Conservation (phyloP, 2,329 filamentous ascomycete genomes). For the Aspergillus ustus region DNA sequence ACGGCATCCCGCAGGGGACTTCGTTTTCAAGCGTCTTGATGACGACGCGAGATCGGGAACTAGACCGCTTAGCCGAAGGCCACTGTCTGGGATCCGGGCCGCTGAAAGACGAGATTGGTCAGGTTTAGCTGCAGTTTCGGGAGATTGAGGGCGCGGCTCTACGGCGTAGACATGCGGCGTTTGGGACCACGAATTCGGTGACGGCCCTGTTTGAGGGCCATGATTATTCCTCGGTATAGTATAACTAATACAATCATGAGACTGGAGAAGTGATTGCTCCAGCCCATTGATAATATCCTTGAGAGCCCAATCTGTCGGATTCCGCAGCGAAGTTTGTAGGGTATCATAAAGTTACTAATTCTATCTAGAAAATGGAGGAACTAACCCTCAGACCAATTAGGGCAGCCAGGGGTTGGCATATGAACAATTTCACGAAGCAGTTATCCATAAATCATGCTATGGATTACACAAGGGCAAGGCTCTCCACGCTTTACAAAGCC, state of each 20-base stretch:
- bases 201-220: neutral
- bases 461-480: too few relatives aligned
- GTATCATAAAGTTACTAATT: neutral
- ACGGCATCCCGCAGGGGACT: constrained; percentile 13
- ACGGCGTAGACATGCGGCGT: neutral
- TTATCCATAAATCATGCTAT: too few relatives aligned
- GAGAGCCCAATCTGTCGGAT: neutral
- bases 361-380: neutral
- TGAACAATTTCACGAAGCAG: too few relatives aligned
- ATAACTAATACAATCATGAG: neutral
- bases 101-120: neutral
- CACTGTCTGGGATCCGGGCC: constrained; percentile 14
- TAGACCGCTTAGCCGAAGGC: constrained; percentile 14
- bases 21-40: constrained; percentile 18
- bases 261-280: neutral
- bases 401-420: too few relatives aligned
- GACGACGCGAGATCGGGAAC: constrained; percentile 20
- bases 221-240: constrained; percentile 10
- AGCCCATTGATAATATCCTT: neutral
- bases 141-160: neutral
- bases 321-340: too few relatives aligned
- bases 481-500: too few relatives aligned
- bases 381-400: too few relatives aligned
- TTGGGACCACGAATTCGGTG: neutral
- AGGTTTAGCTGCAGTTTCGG: too few relatives aligned